Conservation (phyloP, 2,329 filamentous ascomycete genomes). For the Chaetomium sp. region DNA sequence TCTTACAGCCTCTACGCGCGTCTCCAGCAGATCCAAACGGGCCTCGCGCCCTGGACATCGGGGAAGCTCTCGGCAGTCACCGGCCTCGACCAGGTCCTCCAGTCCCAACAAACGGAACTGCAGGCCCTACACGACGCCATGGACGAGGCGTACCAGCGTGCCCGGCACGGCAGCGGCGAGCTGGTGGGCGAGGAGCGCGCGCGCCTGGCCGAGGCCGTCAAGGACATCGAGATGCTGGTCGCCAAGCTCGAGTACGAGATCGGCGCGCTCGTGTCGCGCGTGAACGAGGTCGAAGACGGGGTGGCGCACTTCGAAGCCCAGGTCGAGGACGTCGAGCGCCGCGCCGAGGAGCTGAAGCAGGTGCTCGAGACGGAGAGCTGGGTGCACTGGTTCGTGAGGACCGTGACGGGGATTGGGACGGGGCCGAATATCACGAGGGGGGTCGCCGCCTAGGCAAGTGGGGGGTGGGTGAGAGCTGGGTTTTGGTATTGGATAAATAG, state of each 20-base stretch:
- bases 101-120: conserved; percentile 65
- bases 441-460: neutral
- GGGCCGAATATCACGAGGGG: conserved; percentile 57
- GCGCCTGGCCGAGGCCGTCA: conserved; percentile 69
- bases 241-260: conserved; percentile 94
- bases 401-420: conserved; percentile 61
- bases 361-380: conserved; percentile 66
- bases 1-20: conserved; percentile 57
- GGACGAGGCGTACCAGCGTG: conserved; percentile 67
- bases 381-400: conserved; percentile 65
- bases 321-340: conserved; percentile 69
- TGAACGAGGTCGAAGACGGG: conserved; percentile 84
- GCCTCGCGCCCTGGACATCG: conserved; percentile 63
- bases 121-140: conserved; percentile 69
- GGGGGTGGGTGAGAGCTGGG: neutral
- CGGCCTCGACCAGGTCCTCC: conserved; percentile 62
- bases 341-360: conserved; percentile 63
- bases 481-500: neutral
- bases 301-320: conserved; percentile 78
- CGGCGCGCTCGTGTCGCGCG: conserved; percentile 73
- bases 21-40: conserved; percentile 54
- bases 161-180: conserved; percentile 68
- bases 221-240: conserved; percentile 77
- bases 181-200: conserved; percentile 69
- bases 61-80: conserved; percentile 59